A percentile compares a stretch with the other conserved stretches of the same genome.
phyloP scores from a whole-genome alignment of 352 stramenopile species.

The Pilasporangium apinafurcum region DNA sequence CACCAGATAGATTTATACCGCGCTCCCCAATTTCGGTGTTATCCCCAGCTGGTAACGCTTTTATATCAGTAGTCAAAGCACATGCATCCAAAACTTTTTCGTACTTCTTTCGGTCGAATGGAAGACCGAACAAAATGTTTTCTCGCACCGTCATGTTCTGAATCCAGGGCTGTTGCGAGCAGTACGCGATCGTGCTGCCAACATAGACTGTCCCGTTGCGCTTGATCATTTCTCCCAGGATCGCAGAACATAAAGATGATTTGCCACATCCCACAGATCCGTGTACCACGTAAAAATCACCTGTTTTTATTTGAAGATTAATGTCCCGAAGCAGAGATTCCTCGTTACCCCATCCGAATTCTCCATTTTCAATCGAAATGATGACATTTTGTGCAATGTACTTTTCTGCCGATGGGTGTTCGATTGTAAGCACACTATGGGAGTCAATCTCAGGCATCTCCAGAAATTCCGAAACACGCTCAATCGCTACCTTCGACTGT shows the following conservation, averaged over 20 bases:
- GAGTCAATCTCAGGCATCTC: constrained; percentile 32
- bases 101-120: constrained; percentile 30
- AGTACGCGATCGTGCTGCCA: constrained; percentile 54
- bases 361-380: constrained; percentile 16
- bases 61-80: constrained; percentile 46
- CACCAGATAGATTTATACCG: constrained; percentile 22
- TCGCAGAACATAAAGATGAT: constrained; percentile 81
- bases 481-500: neutral
- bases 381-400: constrained; percentile 11
- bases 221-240: constrained; percentile 90
- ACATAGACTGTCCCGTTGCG: constrained; percentile 2
- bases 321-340: constrained; percentile 33
- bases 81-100: constrained; percentile 32
- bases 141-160: constrained; percentile 35
- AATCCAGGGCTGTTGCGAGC: constrained; percentile 80
- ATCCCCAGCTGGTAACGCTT: constrained; percentile 49
- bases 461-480: constrained; percentile 17
- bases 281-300: constrained; percentile 83
- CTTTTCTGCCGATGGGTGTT: constrained; percentile 2
- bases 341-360: constrained; percentile 16
- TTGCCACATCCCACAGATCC: constrained; percentile 89
- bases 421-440: constrained; percentile 6
- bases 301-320: constrained; percentile 50
- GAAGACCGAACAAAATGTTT: constrained; percentile 89
- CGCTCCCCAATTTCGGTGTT: constrained; percentile 30